Percentiles rank a stretch among this genome's conserved stretches.
Evolutionary conservation across 257 asterid species (phyloP).

Genomic region (Salvia hispanica): DNA sequence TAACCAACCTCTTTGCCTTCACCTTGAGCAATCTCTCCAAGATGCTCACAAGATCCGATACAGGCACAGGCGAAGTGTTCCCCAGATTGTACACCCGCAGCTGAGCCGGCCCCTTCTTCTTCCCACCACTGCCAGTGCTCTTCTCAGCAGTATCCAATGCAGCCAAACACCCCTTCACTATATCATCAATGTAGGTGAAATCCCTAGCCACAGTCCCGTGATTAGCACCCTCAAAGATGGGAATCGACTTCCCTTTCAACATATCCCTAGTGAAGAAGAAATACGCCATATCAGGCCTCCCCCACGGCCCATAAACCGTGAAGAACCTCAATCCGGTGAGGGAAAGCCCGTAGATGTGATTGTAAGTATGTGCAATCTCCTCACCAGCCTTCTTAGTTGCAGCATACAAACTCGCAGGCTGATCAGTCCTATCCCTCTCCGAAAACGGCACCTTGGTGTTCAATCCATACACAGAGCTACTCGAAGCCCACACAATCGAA

Average conservation of each 20-base stretch:
- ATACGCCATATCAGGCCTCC: slow-evolving; percentile 98
- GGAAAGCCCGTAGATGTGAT: slow-evolving; percentile 89
- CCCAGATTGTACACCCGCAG: slow-evolving; percentile 85
- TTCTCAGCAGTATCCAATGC: slow-evolving; percentile 91
- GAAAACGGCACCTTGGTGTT: slow-evolving; percentile 91
- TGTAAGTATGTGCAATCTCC: slow-evolving; percentile 91
- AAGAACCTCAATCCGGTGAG: slow-evolving; percentile 88
- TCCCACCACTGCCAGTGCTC: slow-evolving; percentile 96
- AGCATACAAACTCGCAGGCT: slow-evolving; percentile 94
- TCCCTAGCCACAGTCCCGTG: slow-evolving; percentile 95
- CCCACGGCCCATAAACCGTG: slow-evolving; percentile 99
- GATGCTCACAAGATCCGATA: slow-evolving; percentile 85
- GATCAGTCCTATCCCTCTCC: slow-evolving; percentile 84
- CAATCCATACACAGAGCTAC: slow-evolving; percentile 96
- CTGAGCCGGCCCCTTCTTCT: slow-evolving; percentile 92
- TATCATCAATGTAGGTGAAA: slow-evolving; percentile 94
- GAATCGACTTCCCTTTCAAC: slow-evolving; percentile 82
- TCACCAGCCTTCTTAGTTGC: slow-evolving; percentile 98
- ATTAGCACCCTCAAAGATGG: slow-evolving; percentile 81
- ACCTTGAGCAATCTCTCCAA: slow-evolving; percentile 84
- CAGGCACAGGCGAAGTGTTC: slow-evolving; percentile 94
- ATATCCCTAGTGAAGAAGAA: slow-evolving; percentile 90
- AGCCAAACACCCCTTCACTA: slow-evolving; percentile 92
- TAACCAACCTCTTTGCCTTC: slow-evolving; percentile 75
- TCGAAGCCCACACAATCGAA: slow-evolving; percentile 94